phyloP scores from a whole-genome alignment of 1,284 basidiomycete genomes.

The Ceratobasidium sp. region DNA sequence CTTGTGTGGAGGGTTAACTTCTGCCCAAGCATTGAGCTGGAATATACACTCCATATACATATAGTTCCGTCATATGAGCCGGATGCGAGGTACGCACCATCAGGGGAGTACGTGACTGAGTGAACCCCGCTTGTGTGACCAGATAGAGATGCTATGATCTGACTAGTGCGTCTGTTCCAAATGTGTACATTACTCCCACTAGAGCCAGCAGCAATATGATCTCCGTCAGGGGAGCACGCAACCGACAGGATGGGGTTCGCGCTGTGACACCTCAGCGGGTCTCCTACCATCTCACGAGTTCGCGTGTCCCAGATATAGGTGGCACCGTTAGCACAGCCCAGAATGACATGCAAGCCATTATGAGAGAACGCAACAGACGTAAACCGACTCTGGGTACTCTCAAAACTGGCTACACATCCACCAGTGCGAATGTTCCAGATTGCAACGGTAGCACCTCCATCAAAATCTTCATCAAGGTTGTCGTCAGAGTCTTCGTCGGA shows the following conservation, averaged over 20 bases:
- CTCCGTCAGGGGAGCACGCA: background rate
- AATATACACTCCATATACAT: too few species aligned
- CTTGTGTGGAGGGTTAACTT: too few species aligned
- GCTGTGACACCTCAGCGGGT: background rate
- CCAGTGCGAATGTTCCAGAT: background rate
- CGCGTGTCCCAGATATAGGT: background rate
- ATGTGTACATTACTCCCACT: background rate
- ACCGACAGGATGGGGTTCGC: background rate
- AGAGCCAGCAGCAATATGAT: background rate
- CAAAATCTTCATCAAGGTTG: too few species aligned
- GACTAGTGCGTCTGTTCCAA: background rate
- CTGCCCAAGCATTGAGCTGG: too few species aligned
- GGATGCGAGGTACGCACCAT: too few species aligned
- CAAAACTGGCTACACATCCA: background rate
- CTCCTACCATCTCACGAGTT: background rate
- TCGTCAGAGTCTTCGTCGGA: too few species aligned
- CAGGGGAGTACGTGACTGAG: too few species aligned
- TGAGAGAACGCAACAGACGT: conserved; percentile 4
- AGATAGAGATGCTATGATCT: too few species aligned
- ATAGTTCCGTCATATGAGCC: too few species aligned
- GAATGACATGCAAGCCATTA: background rate
- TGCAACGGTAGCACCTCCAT: background rate
- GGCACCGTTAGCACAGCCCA: background rate
- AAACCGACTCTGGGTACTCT: background rate
- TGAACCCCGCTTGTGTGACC: too few species aligned